Conservation (phyloP, 1,139 yeast genomes). For the Suhomyces bribrorum region DNA sequence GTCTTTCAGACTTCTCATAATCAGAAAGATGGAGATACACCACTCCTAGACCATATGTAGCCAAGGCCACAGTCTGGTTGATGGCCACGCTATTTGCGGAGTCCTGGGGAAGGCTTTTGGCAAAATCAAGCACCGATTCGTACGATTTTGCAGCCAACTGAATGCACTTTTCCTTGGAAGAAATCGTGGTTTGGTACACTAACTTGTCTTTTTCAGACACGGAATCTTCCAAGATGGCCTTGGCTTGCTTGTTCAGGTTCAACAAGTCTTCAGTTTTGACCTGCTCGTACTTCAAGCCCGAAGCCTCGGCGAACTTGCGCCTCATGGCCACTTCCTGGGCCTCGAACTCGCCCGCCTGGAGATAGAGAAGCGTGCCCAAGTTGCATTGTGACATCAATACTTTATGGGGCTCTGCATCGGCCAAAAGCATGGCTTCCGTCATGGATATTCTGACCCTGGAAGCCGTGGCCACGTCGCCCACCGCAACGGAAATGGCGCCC, state of each 20-base stretch:
- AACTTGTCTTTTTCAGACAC: constrained; percentile 17
- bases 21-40: constrained; percentile 61
- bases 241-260: constrained; percentile 10
- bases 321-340: constrained; percentile 41
- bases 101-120: constrained; percentile 49
- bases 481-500: constrained; percentile 64
- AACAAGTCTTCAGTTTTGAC: constrained; percentile 19
- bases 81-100: constrained; percentile 24
- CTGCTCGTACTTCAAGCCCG: constrained; percentile 26
- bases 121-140: constrained; percentile 55
- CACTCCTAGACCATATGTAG: constrained; percentile 86
- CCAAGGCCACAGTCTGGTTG: constrained; percentile 68
- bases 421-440: constrained; percentile 71
- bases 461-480: constrained; percentile 68
- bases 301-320: constrained; percentile 25
- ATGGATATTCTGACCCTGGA: constrained; percentile 64
- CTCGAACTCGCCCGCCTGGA: constrained; percentile 70
- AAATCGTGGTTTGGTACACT: constrained; percentile 22
- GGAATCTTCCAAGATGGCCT: constrained; percentile 9
- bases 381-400: constrained; percentile 68
- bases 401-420: constrained; percentile 68
- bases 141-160: constrained; percentile 48
- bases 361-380: constrained; percentile 67
- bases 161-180: constrained; percentile 42
- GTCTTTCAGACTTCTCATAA: constrained; percentile 57